Evolutionary conservation across 768 basidiomycete genomes (phyloP), one percentile per base, ranked within the genome.

Genomic region (Megacollybia marginata): DNA sequence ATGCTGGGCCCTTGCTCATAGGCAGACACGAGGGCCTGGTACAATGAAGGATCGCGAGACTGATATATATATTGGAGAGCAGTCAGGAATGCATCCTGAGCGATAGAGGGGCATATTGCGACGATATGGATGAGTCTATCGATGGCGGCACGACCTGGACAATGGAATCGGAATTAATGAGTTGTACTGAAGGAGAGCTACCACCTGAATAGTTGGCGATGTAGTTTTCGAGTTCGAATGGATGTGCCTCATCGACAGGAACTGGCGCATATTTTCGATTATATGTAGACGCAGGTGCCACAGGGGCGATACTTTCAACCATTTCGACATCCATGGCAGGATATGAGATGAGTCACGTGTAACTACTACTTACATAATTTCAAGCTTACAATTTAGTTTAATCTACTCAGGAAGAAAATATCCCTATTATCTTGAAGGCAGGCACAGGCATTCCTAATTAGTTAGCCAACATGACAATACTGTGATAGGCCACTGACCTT

Each of bases 391-490:
- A 28, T 28, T 28, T 28, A 28, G 6, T 28, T 2, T 28, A 28
- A 28, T 28, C 2, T 28, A 28, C 23, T 64, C 65, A 93, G 47
- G 87, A 86, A 42, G 91, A 70, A 63, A 93, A 96, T 55, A 97
- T 75, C 36, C 95, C 95, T 33, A 96, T 77, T 54, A 98, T 82
- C 70, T 88, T 95, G 76, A 97, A 97, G 42, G 80, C 70, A 8
- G 85, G 79, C 8, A 93, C 85, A 48, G 72, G 71, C 23, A 28
- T 6, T 28, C 23, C 23, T 28, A 6, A 6, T 28, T 28, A 3
- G 6, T 28, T 6, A 28, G 23, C 6, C 6, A 28, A 28, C 23
- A 6, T 28, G 2, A 28, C 6, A 28, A 6, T 28, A 6, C 6
- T 28, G 23, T 28, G 23, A 28, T 28, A 6, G 6, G 23, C 23